phyloP scores from a whole-genome alignment of 257 asterid species.

The Petunia secreta region DNA sequence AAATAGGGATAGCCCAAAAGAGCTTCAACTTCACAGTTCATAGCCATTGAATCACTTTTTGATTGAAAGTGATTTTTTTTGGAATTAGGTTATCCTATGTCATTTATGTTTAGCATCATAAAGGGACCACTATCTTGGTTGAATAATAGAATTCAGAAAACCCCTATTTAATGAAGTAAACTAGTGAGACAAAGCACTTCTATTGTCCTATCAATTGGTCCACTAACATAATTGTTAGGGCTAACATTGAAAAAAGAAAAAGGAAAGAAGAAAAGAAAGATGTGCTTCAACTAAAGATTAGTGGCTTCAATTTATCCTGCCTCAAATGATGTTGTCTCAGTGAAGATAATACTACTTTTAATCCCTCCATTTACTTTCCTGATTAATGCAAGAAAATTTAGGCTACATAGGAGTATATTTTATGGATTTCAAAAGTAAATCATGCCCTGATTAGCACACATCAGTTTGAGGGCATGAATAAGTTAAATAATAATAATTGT shows the following conservation, averaged over 20 bases:
- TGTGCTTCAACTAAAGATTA: constrained; percentile 1
- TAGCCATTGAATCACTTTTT: background rate
- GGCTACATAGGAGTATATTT: too few relatives aligned
- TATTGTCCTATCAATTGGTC: constrained; percentile 31
- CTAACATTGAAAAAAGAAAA: background rate
- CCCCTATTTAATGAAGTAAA: constrained; percentile 26
- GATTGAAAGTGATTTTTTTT: background rate
- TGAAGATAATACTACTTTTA: background rate
- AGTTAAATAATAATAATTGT: too few relatives aligned
- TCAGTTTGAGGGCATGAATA: too few relatives aligned
- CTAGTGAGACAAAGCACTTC: constrained; percentile 21
- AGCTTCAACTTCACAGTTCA: constrained; percentile 10
- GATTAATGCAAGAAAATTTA: background rate
- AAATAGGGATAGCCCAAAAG: background rate
- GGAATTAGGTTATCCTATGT: background rate
- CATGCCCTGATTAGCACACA: too few relatives aligned
- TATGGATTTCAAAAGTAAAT: too few relatives aligned
- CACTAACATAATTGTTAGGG: constrained; percentile 20
- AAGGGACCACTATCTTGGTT: constrained; percentile 30
- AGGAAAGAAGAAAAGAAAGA: background rate
- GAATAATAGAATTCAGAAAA: constrained; percentile 17
- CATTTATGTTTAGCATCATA: constrained; percentile 15
- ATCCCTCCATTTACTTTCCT: background rate
- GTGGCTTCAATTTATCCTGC: background rate
- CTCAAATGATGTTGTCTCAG: background rate